Base-by-base conservation (phyloP, 2,329 filamentous ascomycete genomes). In the Fusarium coicis region DNA sequence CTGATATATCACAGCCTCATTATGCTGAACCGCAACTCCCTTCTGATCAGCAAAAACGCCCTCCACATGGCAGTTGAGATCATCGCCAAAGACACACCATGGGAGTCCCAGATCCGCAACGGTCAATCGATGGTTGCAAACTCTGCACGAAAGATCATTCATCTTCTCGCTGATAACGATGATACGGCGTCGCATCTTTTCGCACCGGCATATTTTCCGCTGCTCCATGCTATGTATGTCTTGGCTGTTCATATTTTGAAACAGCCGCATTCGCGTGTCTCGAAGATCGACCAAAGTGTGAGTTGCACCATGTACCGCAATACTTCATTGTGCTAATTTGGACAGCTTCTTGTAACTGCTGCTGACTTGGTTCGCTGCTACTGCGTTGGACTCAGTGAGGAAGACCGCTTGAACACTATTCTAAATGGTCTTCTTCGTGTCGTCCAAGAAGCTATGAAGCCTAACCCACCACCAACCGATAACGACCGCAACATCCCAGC, bases 71-170 rank as follows among this genome's bases (percentile, higher is more conserved):
- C 65, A 1, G 63, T 67, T 1, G 65, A 67, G 5, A 50, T 67
- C 3, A 67, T 67, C 2, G 65, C 65, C 0, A 67, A 67, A 3
- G 63, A 58, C 1, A 67, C 40, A 14, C 54, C 63, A 0, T 67
- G 65, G 65, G 65, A 67, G 2, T 40, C 47, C 12, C 34, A 43
- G 1, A 67, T 66, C 2, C 53, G 65, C 3, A 67, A 67, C 1
- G 65, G 65, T 0, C 65, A 67, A 39, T 67, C 63, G 0, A 67
- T 67, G 63, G 65, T 53, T 0, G 63, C 54, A 12, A 67, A 67
- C 2, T 67, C 65, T 0, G 65, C 65, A 2, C 23, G 65, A 4
- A 67, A 67, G 19, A 67, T 67, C 0, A 53, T 67, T 0, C 65
- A 62, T 4, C 54, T 67, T 0, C 40, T 67, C 3, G 63, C 63